Base-by-base conservation (phyloP, 2,329 filamentous ascomycete species). In the Fusarium sp. region DNA sequence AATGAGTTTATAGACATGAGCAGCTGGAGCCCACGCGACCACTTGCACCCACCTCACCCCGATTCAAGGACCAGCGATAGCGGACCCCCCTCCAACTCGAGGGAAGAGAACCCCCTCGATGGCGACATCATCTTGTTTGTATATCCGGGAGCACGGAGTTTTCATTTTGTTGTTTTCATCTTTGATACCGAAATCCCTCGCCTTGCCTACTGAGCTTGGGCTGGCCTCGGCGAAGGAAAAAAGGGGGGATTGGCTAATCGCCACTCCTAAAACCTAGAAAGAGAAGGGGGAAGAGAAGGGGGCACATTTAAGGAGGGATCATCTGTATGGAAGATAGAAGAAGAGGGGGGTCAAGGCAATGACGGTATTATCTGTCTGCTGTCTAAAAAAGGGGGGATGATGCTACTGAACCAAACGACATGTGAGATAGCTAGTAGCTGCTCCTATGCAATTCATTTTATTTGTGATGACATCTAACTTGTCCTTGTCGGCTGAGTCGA, bases 121-220 rank as follows among this genome's bases (percentile, higher is more conserved):
- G 56, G 70, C 71, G 65, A 71, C 64, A 70, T 64, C 36, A 57
- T 64, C 70, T 69, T 69, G 57, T 75, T 78, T 71, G 64, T 70
- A 73, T 74, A 73, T 73, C 64, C 58, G 59, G 64, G 66, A 75
- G 74, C 68, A 75, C 49, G 72, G 74, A 75, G 75, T 77, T 73
- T 31, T 58, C 62, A 38, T 60, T 38, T 46, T 64, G 36, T 62
- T 20, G 57, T 62, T 53, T 58, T 62, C 58, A 42, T 57, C 29
- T 53, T 67, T 72, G 67, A 75, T 75, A 68, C 56, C 65, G 62
- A 66, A 60, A 40, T 61, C 53, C 63, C 57, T 70, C 49, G 60
- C 56, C 33, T 51, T 70, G 61, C 60, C 59, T 62, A 65, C 46
- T 51, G 27, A 51, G 67, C 65, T 58, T 67, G 42, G 67, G 58